Base-by-base conservation (phyloP, 495 filamentous ascomycete species). In the Trichoderma asperelloides region DNA sequence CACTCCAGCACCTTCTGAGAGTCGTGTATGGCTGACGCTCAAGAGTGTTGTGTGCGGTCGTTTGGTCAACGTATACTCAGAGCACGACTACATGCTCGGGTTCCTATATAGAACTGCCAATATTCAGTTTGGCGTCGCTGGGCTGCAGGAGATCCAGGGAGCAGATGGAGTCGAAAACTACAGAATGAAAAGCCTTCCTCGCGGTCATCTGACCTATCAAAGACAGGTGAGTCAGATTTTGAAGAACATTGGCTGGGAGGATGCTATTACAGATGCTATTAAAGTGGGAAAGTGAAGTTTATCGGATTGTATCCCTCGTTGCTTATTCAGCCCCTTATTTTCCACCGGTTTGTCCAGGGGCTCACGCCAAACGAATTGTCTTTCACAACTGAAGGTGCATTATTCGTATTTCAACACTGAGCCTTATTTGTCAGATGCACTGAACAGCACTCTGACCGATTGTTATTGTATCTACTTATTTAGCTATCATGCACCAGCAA, bases 1-100 rank as follows among this genome's bases (percentile, higher is more conserved):
- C 12, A 83, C 89, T 0, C 92, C 95, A 1, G 86, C 86, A 3
- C 94, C 94, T 0, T 78, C 78, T 11, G 83, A 85, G 66, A 75
- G 78, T 41, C 72, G 75, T 3, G 75, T 76, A 27, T 87, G 84
- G 85, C 73, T 83, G 62, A 74, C 79, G 63, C 81, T 87, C 76
- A 82, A 79, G 68, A 82, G 79, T 69, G 80, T 87, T 5, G 85
- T 87, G 23, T 70, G 79, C 37, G 82, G 83, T 6, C 78, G 85
- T 37, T 74, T 88, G 11, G 74, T 87, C 67, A 88, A 88, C 70
- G 84, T 85, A 18, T 87, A 82, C 70, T 86, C 84, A 18, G 77
- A 80, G 49, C 82, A 84, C 63, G 86, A 88, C 70, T 85, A 86
- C 68, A 79, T 86, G 16, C 80, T 88, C 5, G 85, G 79, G 13